These are phyloP conservation scores for Cryomyces minteri DNA, from an alignment of 495 filamentous ascomycete species.

Conservation along the genomic window DNA sequence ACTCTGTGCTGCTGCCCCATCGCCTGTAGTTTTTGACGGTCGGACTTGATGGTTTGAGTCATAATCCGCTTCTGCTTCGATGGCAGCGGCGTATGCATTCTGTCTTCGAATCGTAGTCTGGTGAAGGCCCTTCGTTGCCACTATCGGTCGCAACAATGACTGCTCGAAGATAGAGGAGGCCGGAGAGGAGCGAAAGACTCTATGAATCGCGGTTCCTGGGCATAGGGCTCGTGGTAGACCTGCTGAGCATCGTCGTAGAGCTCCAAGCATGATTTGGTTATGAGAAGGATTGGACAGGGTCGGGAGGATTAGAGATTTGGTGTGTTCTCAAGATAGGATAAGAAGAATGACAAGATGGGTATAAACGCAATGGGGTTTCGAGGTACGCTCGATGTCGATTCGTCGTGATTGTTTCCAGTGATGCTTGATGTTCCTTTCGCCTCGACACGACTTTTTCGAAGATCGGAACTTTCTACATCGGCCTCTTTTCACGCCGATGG, in stretches of 20 bases:
- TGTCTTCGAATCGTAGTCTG: constrained; percentile 5
- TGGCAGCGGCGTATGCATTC: constrained; percentile 6
- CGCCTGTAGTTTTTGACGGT: constrained; percentile 1
- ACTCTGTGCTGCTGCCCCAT: constrained; percentile 3
- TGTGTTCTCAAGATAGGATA: too few relatives aligned
- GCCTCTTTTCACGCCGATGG: too few relatives aligned
- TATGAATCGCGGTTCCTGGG: too few relatives aligned
- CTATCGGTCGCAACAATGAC: neutral
- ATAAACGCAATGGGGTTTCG: too few relatives aligned
- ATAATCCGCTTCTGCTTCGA: neutral
- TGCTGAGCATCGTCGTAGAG: constrained; percentile 17
- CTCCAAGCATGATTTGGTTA: constrained; percentile 10
- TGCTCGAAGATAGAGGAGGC: neutral
- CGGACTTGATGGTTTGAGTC: neutral
- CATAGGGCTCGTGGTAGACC: constrained; percentile 14
- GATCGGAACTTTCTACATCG: too few relatives aligned
- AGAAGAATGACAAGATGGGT: too few relatives aligned
- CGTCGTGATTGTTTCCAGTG: too few relatives aligned
- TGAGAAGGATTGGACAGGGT: too few relatives aligned
- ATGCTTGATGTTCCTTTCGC: too few relatives aligned
- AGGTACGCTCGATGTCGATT: too few relatives aligned
- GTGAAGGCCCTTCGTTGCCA: constrained; percentile 2
- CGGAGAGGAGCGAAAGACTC: neutral
- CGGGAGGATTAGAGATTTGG: too few relatives aligned
- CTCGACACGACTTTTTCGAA: too few relatives aligned